Base-by-base conservation (phyloP, 129 eudicot species). In the Apium graveolens region DNA sequence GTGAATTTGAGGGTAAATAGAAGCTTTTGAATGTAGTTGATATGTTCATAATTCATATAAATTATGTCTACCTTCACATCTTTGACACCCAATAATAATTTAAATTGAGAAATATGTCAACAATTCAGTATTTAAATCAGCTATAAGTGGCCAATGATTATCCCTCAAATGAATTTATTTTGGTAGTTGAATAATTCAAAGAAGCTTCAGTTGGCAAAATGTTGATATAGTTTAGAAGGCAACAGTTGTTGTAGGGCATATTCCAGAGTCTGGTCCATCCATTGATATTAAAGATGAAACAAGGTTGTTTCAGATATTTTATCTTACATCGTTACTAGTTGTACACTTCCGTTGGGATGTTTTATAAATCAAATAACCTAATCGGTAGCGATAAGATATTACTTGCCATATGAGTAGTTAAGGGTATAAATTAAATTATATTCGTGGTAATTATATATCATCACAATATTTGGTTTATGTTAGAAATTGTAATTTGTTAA, bases 141-240 rank as follows among this genome's bases (percentile, higher is more conserved):
- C 24, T 77, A 39, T 74, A 80, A 78, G 66, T 41, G 24, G 80
- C 70, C 84, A 85, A 69, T 81, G 34, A 82, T 81, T 76, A 62
- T 76, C 26, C 69, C 21, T 79, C 77, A 79, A 84, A 83, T 73
- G 77, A 79, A 83, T 68, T 80, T 80, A 76, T 51, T 68, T 41
- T 76, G 77, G 93, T 86, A 78, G 91, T 84, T 86, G 91, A 87
- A 85, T 83, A 81, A 80, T 87, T 84, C 81, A 81, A 71, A 69
- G 78, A 48, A 80, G 70, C 68, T 66, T 53, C 12, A 70, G 86
- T 62, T 80, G 82, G 75, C 82, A 41, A 75, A 20, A 63, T 81
- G 82, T 85, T 63, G 77, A 81, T 86, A 66, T 79, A 72, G 83
- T 76, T 87, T 57, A 86, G 72, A 45, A 75, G 82, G 76, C 85